Evolutionary conservation across 306 rosid genomes (phyloP).

Genomic region (Hippophae tibetana): DNA sequence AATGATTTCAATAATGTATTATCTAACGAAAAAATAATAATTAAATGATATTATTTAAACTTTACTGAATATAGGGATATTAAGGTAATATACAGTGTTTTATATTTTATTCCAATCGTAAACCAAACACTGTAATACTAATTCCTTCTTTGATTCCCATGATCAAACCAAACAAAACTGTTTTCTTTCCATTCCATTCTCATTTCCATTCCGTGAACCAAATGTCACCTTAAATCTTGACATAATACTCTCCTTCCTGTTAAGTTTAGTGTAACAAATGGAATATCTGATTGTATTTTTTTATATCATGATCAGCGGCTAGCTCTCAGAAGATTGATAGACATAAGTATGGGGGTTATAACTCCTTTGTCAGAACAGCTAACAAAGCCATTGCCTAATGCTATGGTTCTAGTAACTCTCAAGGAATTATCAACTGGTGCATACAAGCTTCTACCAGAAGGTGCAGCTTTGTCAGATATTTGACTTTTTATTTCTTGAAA

Average conservation of each 20-base stretch:
- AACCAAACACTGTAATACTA: too few relatives aligned
- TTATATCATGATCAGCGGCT: slow-evolving; percentile 54
- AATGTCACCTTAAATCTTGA: too few relatives aligned
- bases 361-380: slow-evolving; percentile 92
- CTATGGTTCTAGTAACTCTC: slow-evolving; percentile 79
- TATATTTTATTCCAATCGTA: too few relatives aligned
- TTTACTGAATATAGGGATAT: too few relatives aligned
- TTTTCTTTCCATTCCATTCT: too few relatives aligned
- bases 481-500: neutral
- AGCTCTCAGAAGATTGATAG: slow-evolving; percentile 82
- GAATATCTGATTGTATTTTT: slow-evolving; percentile 13
- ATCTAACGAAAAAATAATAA: too few relatives aligned
- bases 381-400: slow-evolving; percentile 86
- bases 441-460: slow-evolving; percentile 87
- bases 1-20: too few relatives aligned
- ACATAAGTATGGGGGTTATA: slow-evolving; percentile 83
- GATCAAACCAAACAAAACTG: too few relatives aligned
- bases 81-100: too few relatives aligned
- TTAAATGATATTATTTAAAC: too few relatives aligned
- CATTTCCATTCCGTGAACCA: too few relatives aligned
- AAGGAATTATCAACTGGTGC: slow-evolving; percentile 85
- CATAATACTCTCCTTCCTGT: neutral
- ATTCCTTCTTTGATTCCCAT: too few relatives aligned
- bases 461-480: slow-evolving; percentile 26
- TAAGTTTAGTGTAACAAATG: slow-evolving; percentile 4